Percentiles rank a stretch among this genome's conserved stretches.
Evolutionary conservation across 129 eudicot genomes (phyloP).

Genomic region (Artemisia argyi): DNA sequence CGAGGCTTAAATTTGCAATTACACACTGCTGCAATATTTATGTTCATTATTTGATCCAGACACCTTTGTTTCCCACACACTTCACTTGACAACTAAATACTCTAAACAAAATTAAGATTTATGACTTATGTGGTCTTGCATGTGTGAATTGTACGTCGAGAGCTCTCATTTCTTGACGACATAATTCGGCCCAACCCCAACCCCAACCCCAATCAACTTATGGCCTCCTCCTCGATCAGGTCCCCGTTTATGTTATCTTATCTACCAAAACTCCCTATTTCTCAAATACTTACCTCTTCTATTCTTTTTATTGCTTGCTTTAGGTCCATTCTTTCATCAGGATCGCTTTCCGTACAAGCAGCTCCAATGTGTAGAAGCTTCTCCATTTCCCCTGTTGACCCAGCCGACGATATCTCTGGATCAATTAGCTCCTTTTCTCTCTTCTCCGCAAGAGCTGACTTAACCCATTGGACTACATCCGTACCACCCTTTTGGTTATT

Average conservation of each 20-base stretch:
- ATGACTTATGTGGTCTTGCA: too few relatives aligned
- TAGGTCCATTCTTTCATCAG: slow-evolving; percentile 49
- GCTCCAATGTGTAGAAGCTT: slow-evolving; percentile 65
- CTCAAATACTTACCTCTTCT: slow-evolving; percentile 63
- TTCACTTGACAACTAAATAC: too few relatives aligned
- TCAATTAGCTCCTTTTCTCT: slow-evolving; percentile 60
- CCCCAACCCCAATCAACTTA: background rate
- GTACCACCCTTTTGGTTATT: slow-evolving; percentile 79
- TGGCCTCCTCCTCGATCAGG: background rate
- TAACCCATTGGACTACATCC: slow-evolving; percentile 81
- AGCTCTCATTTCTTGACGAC: too few relatives aligned
- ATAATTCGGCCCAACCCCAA: background rate
- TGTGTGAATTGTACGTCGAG: too few relatives aligned
- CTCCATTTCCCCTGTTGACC: slow-evolving; percentile 49
- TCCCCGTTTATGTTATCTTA: too few relatives aligned
- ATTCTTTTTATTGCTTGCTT: slow-evolving; percentile 69
- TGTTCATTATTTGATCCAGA: too few relatives aligned
- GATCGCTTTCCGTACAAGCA: slow-evolving; percentile 56
- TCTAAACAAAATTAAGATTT: too few relatives aligned
- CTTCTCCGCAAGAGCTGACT: slow-evolving; percentile 53
- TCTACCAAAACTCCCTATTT: too few relatives aligned
- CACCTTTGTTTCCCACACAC: too few relatives aligned
- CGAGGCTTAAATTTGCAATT: too few relatives aligned
- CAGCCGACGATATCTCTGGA: slow-evolving; percentile 60
- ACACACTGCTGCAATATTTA: too few relatives aligned